Evolutionary conservation across 1,284 basidiomycete genomes (phyloP), one percentile per base, ranked within the genome.

Genomic region (Boletus sp.): DNA sequence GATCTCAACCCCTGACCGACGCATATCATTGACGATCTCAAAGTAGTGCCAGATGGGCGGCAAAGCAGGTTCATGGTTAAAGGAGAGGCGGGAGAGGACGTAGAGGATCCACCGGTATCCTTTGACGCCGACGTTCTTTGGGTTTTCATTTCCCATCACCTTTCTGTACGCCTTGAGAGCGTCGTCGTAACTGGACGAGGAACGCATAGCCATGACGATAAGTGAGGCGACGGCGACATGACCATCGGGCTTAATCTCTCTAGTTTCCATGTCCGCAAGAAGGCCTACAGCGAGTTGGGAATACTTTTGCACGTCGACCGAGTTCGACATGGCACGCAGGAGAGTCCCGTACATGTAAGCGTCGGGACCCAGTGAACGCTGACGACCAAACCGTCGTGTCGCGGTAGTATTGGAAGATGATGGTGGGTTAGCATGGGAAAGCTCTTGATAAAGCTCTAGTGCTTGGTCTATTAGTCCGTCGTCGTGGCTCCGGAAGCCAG

Each of bases 11-110:
- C 88, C 87, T 1, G 84, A 81, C 3, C 74, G 71, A 12, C 85
- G 86, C 92, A 98, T 96, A 75, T 97, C 93, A 51, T 80, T 78
- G 59, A 96, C 81, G 62, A 98, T 89, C 53, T 84, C 80, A 70
- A 94, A 86, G 67, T 93, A 91, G 47, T 85, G 78, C 43, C 80
- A 79, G 22, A 87, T 78, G 5, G 87, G 81, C 1, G 87, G 82
- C 8, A 82, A 71, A 44, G 65, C 67, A 58, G 74, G 73, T 42
- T 67, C 66, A 27, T 75, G 65, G 37, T 72, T 67, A 61, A 84
- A 84, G 22, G 78, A 76, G 51, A 90, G 76, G 22, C 76, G 76
- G 69, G 84, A 82, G 65, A 91, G 89, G 1, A 81, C 78, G 57
- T 82, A 75, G 50, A 94, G 77, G 55, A 94, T 82, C 33, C 79